These are phyloP conservation scores for Candida ortonii DNA, from an alignment of 805 yeast species.

Conservation along the genomic window DNA sequence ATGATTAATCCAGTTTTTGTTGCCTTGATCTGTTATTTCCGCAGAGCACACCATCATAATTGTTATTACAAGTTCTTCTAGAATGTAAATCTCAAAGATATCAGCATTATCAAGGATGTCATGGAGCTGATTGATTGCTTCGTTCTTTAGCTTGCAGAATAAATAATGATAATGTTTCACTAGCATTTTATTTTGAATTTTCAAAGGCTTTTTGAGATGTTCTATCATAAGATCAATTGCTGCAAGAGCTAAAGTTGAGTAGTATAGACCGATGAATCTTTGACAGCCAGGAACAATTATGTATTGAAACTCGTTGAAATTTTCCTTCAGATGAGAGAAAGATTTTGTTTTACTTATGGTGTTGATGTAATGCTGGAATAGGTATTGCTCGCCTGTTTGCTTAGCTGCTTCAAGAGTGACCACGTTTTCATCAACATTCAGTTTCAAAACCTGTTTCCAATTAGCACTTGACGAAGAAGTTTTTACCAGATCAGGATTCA, in stretches of 20 bases:
- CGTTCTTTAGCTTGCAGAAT: conserved; percentile 26
- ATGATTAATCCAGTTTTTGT: conserved; percentile 30
- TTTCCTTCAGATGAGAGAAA: conserved; percentile 16
- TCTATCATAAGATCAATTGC: conserved; percentile 24
- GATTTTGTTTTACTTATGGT: conserved; percentile 24
- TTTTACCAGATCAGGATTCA: conserved; percentile 1
- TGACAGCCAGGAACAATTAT: conserved; percentile 28
- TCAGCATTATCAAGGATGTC: conserved; percentile 26
- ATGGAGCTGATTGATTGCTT: conserved; percentile 30
- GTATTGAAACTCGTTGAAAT: conserved; percentile 24
- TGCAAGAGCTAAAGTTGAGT: conserved; percentile 26
- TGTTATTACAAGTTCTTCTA: conserved; percentile 30
- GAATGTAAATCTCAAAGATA: conserved; percentile 15
- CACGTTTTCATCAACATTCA: conserved; percentile 1
- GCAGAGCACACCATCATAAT: conserved; percentile 30
- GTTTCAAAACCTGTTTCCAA: too few relatives aligned
- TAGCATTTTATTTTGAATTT: conserved; percentile 1
- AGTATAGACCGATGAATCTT: conserved; percentile 23
- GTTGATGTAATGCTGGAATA: conserved; percentile 24
- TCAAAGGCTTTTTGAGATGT: conserved; percentile 6
- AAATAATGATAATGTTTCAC: conserved; percentile 8
- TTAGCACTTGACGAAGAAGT: too few relatives aligned
- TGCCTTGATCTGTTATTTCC: conserved; percentile 31
- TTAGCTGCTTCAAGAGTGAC: background rate
- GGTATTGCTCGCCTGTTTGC: conserved; percentile 9